Evolutionary conservation across 345 rosid species (phyloP).

Genomic region (Mallotus nudiflorus): DNA sequence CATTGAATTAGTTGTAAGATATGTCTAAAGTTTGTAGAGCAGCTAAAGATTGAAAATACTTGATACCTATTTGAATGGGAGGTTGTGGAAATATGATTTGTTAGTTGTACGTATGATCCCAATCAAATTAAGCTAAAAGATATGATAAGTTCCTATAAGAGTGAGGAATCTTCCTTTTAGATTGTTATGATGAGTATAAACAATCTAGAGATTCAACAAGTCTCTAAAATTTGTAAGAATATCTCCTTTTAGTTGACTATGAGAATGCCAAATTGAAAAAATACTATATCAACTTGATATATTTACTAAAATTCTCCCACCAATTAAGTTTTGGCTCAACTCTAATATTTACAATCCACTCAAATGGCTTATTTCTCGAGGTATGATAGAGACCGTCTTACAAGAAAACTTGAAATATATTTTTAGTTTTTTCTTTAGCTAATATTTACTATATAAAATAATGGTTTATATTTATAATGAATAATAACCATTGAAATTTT

Average conservation of each 20-base stretch:
- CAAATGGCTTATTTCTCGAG: constrained; percentile 16
- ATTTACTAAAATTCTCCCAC: constrained; percentile 20
- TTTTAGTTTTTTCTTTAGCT: no score
- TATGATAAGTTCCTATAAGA: constrained; percentile 20
- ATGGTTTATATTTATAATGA: no score
- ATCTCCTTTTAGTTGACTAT: constrained; percentile 11
- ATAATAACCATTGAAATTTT: no score
- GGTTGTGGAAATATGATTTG: neutral
- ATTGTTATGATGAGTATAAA: neutral
- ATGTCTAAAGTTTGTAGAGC: neutral
- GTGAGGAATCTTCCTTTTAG: constrained; percentile 20
- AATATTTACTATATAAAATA: no score
- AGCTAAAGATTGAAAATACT: constrained; percentile 27
- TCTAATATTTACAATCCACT: neutral
- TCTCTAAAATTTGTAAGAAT: neutral
- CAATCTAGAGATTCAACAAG: neutral
- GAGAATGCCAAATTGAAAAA: fast-evolving
- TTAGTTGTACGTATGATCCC: constrained; percentile 22
- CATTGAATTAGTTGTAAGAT: neutral
- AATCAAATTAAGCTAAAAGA: neutral
- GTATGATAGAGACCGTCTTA: no score
- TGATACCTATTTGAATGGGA: neutral
- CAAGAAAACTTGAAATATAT: no score
- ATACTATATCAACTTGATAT: constrained; percentile 5
- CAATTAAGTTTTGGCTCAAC: neutral